Percentiles rank a stretch among this genome's conserved stretches.
Evolutionary conservation across 345 rosid genomes (phyloP).

Genomic region (Populus deltoides): DNA sequence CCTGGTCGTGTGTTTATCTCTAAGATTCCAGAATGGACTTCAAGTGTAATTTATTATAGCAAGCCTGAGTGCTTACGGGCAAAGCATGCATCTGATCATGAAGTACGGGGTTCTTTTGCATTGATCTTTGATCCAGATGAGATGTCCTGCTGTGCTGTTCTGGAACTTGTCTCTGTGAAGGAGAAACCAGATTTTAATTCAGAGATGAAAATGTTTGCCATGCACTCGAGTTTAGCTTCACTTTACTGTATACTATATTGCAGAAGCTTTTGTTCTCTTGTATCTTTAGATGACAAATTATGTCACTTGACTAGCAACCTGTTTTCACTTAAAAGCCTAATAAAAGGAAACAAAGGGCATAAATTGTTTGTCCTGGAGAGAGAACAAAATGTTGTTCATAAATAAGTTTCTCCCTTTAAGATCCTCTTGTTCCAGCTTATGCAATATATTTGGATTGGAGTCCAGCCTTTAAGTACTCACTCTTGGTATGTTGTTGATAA

Average conservation of each 20-base stretch:
- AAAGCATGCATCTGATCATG: slow-evolving; percentile 56
- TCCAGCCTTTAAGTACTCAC: not conserved
- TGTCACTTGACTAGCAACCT: not conserved
- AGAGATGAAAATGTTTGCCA: slow-evolving; percentile 69
- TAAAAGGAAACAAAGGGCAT: not conserved
- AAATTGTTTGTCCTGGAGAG: not conserved
- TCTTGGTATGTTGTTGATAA: not conserved
- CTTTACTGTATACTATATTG: not conserved
- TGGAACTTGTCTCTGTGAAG: slow-evolving; percentile 78
- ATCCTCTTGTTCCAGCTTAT: not conserved
- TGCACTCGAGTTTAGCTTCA: slow-evolving; percentile 67
- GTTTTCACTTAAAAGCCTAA: not conserved
- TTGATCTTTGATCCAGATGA: slow-evolving; percentile 48
- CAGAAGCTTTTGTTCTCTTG: not conserved
- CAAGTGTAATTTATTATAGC: slow-evolving; percentile 63
- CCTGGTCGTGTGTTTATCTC: slow-evolving; percentile 88
- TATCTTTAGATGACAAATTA: not conserved
- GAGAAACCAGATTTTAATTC: slow-evolving; percentile 75
- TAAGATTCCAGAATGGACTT: slow-evolving; percentile 90
- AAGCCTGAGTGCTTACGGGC: slow-evolving; percentile 59
- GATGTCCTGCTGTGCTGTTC: slow-evolving; percentile 64
- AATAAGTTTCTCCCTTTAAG: not conserved
- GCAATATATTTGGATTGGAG: not conserved
- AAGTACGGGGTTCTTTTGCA: slow-evolving; percentile 75
- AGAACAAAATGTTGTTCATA: not conserved